Evolutionary conservation across 106 monocot genomes (phyloP).

Genomic region (Narthecium ossifragum): DNA sequence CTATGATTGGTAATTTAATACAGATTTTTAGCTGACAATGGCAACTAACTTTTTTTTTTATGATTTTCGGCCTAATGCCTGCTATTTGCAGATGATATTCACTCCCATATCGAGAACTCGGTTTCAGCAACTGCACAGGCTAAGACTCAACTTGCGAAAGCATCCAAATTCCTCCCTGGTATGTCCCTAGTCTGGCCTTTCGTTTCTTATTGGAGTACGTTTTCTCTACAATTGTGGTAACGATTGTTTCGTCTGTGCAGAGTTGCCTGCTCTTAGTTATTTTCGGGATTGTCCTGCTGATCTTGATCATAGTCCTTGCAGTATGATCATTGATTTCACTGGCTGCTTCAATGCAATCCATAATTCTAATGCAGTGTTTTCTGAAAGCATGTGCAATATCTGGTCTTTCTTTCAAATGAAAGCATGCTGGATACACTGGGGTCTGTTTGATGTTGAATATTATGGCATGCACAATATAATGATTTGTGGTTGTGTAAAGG

Average conservation of each 20-base stretch:
- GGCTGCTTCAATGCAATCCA: not conserved
- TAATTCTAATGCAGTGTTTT: not conserved
- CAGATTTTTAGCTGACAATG: not conserved
- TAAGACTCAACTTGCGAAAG: slow-evolving; percentile 60
- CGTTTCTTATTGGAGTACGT: not conserved
- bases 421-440: no score
- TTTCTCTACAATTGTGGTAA: not conserved
- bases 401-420: not conserved
- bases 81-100: slow-evolving; percentile 66
- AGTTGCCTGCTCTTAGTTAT: slow-evolving; percentile 83
- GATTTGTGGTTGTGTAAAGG: no score
- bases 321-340: slow-evolving; percentile 10
- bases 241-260: slow-evolving; percentile 23
- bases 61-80: not conserved
- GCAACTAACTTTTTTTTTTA: not conserved
- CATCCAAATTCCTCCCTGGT: slow-evolving; percentile 79
- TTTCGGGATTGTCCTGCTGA: slow-evolving; percentile 67
- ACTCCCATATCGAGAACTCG: slow-evolving; percentile 61
- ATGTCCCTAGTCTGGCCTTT: not conserved
- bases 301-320: slow-evolving; percentile 55
- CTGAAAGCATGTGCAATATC: not conserved
- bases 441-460: no score
- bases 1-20: slow-evolving; percentile 56
- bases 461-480: no score
- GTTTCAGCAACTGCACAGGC: slow-evolving; percentile 48